phyloP scores from a whole-genome alignment of 116 monocot genomes.

The Trichopus zeylanicus region DNA sequence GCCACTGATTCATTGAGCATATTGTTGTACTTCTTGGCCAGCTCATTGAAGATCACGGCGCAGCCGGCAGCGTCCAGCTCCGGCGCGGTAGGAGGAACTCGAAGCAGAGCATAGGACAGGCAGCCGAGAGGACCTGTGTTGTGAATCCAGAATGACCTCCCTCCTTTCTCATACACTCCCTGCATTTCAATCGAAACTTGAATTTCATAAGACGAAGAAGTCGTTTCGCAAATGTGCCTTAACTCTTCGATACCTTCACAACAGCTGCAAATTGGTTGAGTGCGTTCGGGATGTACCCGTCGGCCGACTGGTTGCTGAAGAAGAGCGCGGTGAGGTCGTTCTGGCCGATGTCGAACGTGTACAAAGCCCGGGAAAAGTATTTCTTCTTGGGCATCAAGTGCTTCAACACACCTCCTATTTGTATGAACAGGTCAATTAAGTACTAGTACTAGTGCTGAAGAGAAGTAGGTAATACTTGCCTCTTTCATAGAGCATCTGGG shows the following conservation, averaged over 20 bases:
- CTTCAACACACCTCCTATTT: conserved; percentile 24
- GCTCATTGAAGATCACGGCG: neutral
- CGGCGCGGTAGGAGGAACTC: neutral
- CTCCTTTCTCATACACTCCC: conserved; percentile 18
- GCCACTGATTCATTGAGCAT: conserved; percentile 17
- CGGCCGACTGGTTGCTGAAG: too few species aligned
- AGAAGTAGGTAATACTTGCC: conserved; percentile 22
- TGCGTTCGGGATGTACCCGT: conserved; percentile 13
- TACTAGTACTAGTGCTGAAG: too few species aligned
- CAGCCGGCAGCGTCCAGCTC: conserved; percentile 3
- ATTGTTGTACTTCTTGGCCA: conserved; percentile 15
- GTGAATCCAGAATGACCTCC: conserved; percentile 38
- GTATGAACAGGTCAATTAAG: neutral
- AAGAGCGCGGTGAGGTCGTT: conserved; percentile 33
- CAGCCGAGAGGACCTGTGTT: conserved; percentile 39
- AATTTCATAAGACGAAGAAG: too few species aligned
- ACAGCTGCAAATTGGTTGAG: conserved; percentile 9
- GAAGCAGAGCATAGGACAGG: conserved; percentile 17
- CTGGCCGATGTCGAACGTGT: conserved; percentile 44
- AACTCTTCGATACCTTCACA: conserved; percentile 10
- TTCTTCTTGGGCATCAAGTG: conserved; percentile 24
- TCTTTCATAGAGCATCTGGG: conserved; percentile 10
- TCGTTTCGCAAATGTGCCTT: too few species aligned
- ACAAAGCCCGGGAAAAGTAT: conserved; percentile 28
- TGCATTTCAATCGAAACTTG: too few species aligned